These are phyloP conservation scores for Gossypium mustelinum DNA, from an alignment of 345 rosid genomes.

Conservation along the genomic window DNA sequence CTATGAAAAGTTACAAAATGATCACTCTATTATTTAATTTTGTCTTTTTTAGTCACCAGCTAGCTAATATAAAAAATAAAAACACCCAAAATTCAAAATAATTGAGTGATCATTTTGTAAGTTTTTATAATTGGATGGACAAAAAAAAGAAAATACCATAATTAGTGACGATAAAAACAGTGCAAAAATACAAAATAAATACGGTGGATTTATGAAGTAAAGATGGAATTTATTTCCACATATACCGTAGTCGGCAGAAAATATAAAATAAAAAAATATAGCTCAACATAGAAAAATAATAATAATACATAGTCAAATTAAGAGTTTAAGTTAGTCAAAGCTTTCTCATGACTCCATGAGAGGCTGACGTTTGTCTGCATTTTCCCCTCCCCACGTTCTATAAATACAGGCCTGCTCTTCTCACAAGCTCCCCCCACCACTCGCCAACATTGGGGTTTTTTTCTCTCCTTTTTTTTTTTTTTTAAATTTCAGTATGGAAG, in stretches of 20 bases:
- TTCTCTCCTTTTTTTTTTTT: background rate
- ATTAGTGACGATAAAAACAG: too few relatives aligned
- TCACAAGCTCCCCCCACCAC: background rate
- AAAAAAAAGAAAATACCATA: too few relatives aligned
- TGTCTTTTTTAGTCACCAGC: fast-evolving
- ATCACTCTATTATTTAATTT: too few relatives aligned
- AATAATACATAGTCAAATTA: background rate
- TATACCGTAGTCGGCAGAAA: slow-evolving; percentile 19
- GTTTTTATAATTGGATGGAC: too few relatives aligned
- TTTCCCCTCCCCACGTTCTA: slow-evolving; percentile 9
- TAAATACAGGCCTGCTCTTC: slow-evolving; percentile 11
- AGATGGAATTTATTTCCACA: background rate
- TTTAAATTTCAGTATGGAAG: slow-evolving; percentile 23
- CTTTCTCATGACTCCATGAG: slow-evolving; percentile 9
- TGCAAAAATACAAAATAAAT: background rate
- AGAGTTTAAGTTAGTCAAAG: background rate
- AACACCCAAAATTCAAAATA: too few relatives aligned
- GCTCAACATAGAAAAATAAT: too few relatives aligned
- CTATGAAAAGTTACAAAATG: too few relatives aligned
- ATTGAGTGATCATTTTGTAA: too few relatives aligned
- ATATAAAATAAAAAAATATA: background rate
- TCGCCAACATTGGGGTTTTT: background rate
- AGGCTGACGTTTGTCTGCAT: slow-evolving; percentile 11
- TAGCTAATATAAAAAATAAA: too few relatives aligned
- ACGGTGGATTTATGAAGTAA: slow-evolving; percentile 3